phyloP scores from a whole-genome alignment of 768 basidiomycete genomes.

The Boletus bicolor region DNA sequence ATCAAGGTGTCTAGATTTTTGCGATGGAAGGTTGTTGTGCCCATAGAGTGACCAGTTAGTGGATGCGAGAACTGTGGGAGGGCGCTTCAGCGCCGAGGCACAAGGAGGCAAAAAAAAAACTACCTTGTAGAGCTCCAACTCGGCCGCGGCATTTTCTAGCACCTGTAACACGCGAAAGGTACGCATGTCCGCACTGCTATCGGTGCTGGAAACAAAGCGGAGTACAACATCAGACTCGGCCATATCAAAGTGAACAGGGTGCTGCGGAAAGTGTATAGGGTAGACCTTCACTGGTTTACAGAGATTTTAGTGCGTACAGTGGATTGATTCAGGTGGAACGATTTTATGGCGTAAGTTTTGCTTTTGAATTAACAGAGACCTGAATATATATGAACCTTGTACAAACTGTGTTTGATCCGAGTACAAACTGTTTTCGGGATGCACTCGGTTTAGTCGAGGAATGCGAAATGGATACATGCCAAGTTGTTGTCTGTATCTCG shows the following conservation, averaged over 20 bases:
- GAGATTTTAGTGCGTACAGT: background rate
- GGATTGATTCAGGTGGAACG: background rate
- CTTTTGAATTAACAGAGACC: slow-evolving; percentile 1
- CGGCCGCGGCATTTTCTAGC: slow-evolving; percentile 23
- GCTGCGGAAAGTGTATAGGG: background rate
- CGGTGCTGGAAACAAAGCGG: slow-evolving; percentile 34
- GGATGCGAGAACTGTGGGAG: slow-evolving; percentile 42
- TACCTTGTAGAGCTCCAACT: slow-evolving; percentile 46
- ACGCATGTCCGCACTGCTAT: slow-evolving; percentile 37
- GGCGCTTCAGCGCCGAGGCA: background rate
- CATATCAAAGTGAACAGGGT: slow-evolving; percentile 21
- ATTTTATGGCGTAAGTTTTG: slow-evolving; percentile 6
- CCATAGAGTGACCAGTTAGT: slow-evolving; percentile 38
- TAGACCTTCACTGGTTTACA: background rate
- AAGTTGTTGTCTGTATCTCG: background rate
- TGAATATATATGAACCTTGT: slow-evolving; percentile 13
- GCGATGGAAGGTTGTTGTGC: slow-evolving; percentile 47
- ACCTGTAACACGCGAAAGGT: slow-evolving; percentile 42
- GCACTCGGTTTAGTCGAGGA: slow-evolving; percentile 15
- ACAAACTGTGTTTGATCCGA: slow-evolving; percentile 21
- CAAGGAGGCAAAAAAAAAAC: background rate
- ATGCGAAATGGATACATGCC: slow-evolving; percentile 14
- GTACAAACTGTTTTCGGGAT: slow-evolving; percentile 16
- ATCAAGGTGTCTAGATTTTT: slow-evolving; percentile 41
- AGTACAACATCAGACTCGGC: slow-evolving; percentile 37